Evolutionary conservation across 2,329 filamentous ascomycete genomes (phyloP), one percentile per base, ranked within the genome.

Genomic region (Cadophora gregata): DNA sequence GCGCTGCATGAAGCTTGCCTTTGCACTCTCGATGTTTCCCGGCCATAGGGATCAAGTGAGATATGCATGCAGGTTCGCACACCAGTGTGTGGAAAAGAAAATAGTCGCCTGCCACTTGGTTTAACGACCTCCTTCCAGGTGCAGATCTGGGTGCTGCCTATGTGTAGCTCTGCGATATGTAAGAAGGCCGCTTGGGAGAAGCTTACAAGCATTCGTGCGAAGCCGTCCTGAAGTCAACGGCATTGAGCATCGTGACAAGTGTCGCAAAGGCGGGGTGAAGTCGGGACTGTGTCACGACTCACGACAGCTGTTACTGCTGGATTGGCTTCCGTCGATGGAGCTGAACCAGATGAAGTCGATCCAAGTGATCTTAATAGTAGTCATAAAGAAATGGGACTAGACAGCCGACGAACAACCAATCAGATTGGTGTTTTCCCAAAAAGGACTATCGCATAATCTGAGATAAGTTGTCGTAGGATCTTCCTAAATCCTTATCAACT

Each of bases 11-110:
- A 58, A 58, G 55, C 45, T 55, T 45, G 60, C n/a, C 19, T 55
- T 47, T 63, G 21, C 42, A 21, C 16, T 7, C 27, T 29, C 50
- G 45, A 24, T 27, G 16, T 53, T 19, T n/a, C n/a, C n/a, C 31
- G 55, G 63, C 55, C 51, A 47, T 27, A 29, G 9, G 38, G 29
- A 45, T 29, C 24, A 25, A 62, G 58, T 64, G 65, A n/a, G 59
- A 62, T 45, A 59, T 56, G 58, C 38, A 65, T 67, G 62, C 66
- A 67, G 51, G 59, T 65, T 67, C 62, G 58, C 66, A 53, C 62
- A 21, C 42, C 8, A 48, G 55, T 29, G 59, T 65, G 62, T 51
- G 63, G 29, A 33, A 53, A 27, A 36, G 53, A 21, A 65, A 38
- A 19, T 24, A 58, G 55, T 42, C 16, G 48, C 59, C 50, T 63